Evolutionary conservation across 179 eudicot genomes (phyloP).

Genomic region (Actinidia arguta): DNA sequence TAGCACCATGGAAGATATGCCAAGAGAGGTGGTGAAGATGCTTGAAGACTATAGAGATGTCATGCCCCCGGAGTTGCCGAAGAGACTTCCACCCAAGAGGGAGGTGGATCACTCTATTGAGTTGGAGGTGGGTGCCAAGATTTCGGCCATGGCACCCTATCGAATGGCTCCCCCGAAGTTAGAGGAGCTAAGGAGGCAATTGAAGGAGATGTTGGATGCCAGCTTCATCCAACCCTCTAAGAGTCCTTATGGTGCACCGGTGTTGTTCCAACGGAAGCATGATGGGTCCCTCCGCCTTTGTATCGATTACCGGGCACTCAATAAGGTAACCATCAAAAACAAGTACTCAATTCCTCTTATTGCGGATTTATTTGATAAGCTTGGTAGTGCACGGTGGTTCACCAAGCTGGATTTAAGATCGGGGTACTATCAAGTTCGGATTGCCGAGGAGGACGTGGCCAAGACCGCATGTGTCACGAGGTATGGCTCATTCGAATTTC

Average conservation of each 20-base stretch:
- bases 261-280: not conserved
- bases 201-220: slow-evolving; percentile 5
- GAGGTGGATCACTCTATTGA: too few species aligned
- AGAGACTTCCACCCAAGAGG: too few species aligned
- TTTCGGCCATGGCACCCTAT: not conserved
- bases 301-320: not conserved
- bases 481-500: not conserved
- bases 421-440: not conserved
- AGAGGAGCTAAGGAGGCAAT: not conserved
- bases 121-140: not conserved
- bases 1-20: too few species aligned
- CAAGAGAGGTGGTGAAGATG: too few species aligned
- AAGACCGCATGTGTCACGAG: not conserved
- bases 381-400: not conserved
- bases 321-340: not conserved
- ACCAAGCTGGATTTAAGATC: not conserved
- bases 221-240: slow-evolving; percentile 1
- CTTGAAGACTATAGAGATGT: too few species aligned
- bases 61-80: too few species aligned
- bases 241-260: too few species aligned
- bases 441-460: not conserved
- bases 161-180: not conserved
- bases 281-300: not conserved
- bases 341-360: not conserved
- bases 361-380: not conserved